phyloP scores from a whole-genome alignment of 345 rosid species.

The Acer negundo region DNA sequence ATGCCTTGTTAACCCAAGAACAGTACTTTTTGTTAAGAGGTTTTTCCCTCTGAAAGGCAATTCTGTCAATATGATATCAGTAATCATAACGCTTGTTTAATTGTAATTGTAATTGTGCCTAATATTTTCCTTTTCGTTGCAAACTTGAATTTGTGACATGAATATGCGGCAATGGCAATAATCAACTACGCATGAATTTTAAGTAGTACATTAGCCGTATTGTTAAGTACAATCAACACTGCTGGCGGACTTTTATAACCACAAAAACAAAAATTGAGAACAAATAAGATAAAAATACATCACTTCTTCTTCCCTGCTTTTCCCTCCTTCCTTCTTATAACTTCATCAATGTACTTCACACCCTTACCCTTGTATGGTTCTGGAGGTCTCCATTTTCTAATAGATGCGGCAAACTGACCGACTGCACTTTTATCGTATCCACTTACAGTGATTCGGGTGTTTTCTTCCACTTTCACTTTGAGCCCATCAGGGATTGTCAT shows the following conservation, averaged over 20 bases:
- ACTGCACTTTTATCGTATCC: conserved; percentile 78
- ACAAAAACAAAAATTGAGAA: not conserved
- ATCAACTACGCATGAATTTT: not conserved
- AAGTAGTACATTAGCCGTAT: not conserved
- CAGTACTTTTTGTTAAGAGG: not conserved
- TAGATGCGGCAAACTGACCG: conserved; percentile 87
- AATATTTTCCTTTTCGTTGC: not conserved
- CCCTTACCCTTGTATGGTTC: conserved; percentile 99
- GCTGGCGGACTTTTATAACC: conserved; percentile 1
- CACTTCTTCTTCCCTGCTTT: conserved; percentile 98
- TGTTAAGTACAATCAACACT: conserved; percentile 4
- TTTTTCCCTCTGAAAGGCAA: not conserved
- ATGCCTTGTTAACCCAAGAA: not conserved
- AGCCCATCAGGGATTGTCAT: conserved; percentile 75
- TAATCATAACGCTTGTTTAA: not conserved
- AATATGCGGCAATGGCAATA: not conserved
- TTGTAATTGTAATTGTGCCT: not conserved
- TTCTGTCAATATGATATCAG: not conserved
- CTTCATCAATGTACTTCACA: conserved; percentile 82
- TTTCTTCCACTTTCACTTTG: conserved; percentile 84
- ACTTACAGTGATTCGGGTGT: conserved; percentile 66
- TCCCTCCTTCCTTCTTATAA: conserved; percentile 82
- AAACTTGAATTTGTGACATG: not conserved
- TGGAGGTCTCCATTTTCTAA: conserved; percentile 95
- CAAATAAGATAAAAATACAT: conserved; percentile 10